Evolutionary conservation across 2,329 filamentous ascomycete species (phyloP).

Genomic region (Cytospora schulzeri): DNA sequence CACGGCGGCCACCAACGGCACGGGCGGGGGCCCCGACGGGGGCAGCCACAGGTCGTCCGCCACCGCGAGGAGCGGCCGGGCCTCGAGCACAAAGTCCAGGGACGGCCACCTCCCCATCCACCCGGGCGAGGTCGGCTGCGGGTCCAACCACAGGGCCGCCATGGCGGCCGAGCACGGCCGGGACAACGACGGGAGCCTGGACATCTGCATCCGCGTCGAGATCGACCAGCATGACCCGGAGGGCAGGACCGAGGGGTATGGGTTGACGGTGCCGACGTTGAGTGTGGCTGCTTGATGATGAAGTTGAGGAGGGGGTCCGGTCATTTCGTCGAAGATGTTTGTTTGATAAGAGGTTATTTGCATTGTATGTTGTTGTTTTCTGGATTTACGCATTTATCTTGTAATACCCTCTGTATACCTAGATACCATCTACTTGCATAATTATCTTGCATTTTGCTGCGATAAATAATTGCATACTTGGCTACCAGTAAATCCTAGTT

Average conservation of each 20-base stretch:
- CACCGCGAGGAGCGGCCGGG: constrained; percentile 8
- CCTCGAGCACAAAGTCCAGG: constrained; percentile 21
- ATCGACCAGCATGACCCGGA: constrained; percentile 79
- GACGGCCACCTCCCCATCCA: constrained; percentile 74
- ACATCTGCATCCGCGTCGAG: constrained; percentile 86
- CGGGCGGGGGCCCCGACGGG: constrained; percentile 13
- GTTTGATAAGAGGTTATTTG: neutral
- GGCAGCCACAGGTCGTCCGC: constrained; percentile 4
- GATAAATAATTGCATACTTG: neutral
- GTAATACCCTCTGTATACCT: constrained; percentile 17
- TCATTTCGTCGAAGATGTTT: neutral
- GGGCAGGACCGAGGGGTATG: constrained; percentile 80
- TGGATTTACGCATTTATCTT: neutral
- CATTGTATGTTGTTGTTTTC: neutral
- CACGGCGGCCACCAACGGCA: constrained; percentile 25
- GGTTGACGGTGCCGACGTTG: constrained; percentile 80
- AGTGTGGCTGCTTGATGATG: neutral
- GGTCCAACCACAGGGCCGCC: constrained; percentile 76
- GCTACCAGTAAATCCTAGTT: neutral
- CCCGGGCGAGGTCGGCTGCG: constrained; percentile 74
- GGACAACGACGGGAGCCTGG: constrained; percentile 64
- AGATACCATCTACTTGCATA: constrained; percentile 11
- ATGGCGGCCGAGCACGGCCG: constrained; percentile 54
- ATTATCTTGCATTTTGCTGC: neutral
- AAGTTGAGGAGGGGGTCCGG: neutral